Percentiles rank a stretch among this genome's conserved stretches.
Conservation (phyloP, 768 basidiomycete species). For the Russula vinacea region DNA sequence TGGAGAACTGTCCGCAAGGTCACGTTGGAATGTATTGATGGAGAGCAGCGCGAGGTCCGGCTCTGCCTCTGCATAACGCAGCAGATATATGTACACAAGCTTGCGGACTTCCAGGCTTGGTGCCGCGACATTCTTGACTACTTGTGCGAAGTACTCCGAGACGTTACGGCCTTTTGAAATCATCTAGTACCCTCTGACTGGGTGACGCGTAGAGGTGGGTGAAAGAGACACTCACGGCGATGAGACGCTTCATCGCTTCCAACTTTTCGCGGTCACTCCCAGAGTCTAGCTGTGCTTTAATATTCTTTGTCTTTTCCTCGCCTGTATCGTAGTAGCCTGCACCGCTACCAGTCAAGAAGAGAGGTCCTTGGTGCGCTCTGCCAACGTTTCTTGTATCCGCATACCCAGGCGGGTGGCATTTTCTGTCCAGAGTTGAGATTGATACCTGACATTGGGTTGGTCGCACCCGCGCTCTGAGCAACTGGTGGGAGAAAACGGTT, state of each 20-base stretch:
- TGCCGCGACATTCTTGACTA: conserved; percentile 95
- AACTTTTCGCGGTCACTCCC: conserved; percentile 86
- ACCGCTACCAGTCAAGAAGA: conserved; percentile 47
- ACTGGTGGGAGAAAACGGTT: too few species aligned
- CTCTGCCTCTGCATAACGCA: conserved; percentile 89
- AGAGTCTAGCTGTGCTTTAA: conserved; percentile 83
- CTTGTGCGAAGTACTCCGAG: conserved; percentile 91
- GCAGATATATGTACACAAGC: conserved; percentile 95
- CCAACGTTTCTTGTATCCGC: conserved; percentile 79
- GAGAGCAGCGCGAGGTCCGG: conserved; percentile 93
- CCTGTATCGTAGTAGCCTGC: conserved; percentile 62
- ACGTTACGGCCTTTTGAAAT: conserved; percentile 92
- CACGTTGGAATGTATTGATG: conserved; percentile 98
- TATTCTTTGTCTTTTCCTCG: conserved; percentile 81
- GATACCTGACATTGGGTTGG: conserved; percentile 32
- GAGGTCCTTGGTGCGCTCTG: conserved; percentile 76
- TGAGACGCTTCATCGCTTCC: conserved; percentile 91
- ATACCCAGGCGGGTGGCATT: conserved; percentile 81
- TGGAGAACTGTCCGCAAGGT: conserved; percentile 87
- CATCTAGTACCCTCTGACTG: conserved; percentile 49
- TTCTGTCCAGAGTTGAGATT: conserved; percentile 55
- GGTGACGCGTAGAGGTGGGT: conserved; percentile 7
- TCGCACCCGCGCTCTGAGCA: conserved; percentile 8
- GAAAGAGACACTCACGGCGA: conserved; percentile 63
- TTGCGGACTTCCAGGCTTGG: conserved; percentile 92